Conservation (phyloP, 1,139 yeast species). For the Saccharomyces hybrid region DNA sequence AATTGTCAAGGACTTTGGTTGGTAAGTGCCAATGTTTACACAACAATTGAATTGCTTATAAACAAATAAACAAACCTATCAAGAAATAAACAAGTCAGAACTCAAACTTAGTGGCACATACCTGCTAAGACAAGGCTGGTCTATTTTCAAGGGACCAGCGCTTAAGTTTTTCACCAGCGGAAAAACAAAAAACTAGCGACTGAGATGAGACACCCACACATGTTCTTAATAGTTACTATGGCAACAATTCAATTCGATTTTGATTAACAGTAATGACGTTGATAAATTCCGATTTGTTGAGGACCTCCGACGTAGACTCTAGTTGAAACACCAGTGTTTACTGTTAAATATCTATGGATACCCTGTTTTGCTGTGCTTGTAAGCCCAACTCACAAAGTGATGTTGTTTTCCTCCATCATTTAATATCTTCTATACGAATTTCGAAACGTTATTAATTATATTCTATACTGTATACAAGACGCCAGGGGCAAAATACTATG, state of each 20-base stretch:
- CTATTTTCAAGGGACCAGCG: neutral
- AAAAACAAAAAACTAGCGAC: neutral
- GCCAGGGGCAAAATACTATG: neutral
- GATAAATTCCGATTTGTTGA: conserved; percentile 1
- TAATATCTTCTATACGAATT: neutral
- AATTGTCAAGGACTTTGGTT: neutral
- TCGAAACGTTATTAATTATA: neutral
- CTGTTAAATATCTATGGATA: too few species aligned
- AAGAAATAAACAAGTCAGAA: neutral
- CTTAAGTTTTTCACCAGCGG: neutral
- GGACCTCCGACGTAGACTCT: neutral
- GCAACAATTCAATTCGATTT: conserved; percentile 3
- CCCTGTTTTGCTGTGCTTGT: too few species aligned
- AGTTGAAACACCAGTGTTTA: too few species aligned
- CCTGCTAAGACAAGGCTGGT: neutral
- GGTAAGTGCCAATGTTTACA: neutral
- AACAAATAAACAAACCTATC: neutral
- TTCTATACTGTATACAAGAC: neutral
- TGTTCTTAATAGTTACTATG: neutral
- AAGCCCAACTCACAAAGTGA: too few species aligned
- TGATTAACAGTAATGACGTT: neutral
- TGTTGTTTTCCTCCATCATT: too few species aligned
- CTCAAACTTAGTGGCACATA: neutral
- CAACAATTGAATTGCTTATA: neutral
- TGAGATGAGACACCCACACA: conserved; percentile 3